phyloP scores from a whole-genome alignment of 1,284 basidiomycete species.

The Athelia sp. region DNA sequence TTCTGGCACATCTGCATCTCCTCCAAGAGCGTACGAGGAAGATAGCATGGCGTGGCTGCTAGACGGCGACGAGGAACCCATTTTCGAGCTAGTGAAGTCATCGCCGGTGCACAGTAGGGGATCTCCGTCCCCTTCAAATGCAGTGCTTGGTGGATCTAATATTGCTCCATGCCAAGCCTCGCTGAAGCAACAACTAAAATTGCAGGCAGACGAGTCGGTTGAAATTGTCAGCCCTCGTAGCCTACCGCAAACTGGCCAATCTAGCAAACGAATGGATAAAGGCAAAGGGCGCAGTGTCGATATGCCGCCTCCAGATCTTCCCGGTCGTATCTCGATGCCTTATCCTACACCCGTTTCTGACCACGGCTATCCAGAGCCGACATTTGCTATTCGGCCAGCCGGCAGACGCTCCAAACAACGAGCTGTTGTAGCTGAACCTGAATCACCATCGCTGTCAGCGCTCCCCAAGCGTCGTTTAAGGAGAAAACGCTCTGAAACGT shows the following conservation, averaged over 20 bases:
- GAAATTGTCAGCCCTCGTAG: neutral
- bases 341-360: slow-evolving; percentile 13
- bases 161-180: too few species aligned
- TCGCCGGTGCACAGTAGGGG: slow-evolving; percentile 28
- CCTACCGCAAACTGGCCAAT: too few species aligned
- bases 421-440: slow-evolving; percentile 19
- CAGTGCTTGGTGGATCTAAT: slow-evolving; percentile 11
- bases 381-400: slow-evolving; percentile 50
- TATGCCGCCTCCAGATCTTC: slow-evolving; percentile 40
- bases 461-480: slow-evolving; percentile 43
- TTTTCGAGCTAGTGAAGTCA: slow-evolving; percentile 45
- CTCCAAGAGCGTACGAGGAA: slow-evolving; percentile 4
- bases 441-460: slow-evolving; percentile 35
- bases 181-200: neutral
- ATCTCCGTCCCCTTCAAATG: slow-evolving; percentile 13
- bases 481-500: slow-evolving; percentile 16
- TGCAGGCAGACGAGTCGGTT: neutral
- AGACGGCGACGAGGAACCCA: slow-evolving; percentile 51
- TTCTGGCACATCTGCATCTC: neutral
- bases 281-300: slow-evolving; percentile 8
- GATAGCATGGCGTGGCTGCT: slow-evolving; percentile 59
- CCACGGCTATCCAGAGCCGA: slow-evolving; percentile 32
- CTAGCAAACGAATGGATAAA: too few species aligned
- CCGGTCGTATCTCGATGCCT: slow-evolving; percentile 19
- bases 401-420: slow-evolving; percentile 32